Base-by-base conservation (phyloP, 1,284 basidiomycete species). In the Takashimella tepidaria region DNA sequence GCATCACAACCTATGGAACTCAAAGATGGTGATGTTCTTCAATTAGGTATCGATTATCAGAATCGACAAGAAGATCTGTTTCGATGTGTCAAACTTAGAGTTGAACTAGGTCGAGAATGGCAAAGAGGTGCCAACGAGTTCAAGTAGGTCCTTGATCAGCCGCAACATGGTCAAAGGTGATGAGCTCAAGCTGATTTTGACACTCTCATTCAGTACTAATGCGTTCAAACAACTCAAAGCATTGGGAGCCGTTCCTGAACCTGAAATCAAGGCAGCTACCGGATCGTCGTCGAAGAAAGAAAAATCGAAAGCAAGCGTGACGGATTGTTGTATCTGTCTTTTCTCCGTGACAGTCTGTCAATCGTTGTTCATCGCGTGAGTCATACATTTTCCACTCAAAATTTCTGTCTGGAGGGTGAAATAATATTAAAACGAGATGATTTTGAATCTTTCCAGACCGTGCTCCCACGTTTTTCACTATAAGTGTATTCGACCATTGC, bases 391-490 rank as follows among this genome's bases (percentile, higher is more conserved):
- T 11, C 3, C 25, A 41, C 22, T 6, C 10, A 22, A 20, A 26
- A 11, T n/a, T n/a, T n/a, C n/a, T n/a, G n/a, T n/a, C n/a, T n/a
- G n/a, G n/a, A n/a, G n/a, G n/a, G n/a, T n/a, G n/a, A n/a, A n/a
- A n/a, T 19, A 41, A 20, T 3, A 11, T 11, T 40, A 12, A 13
- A 37, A 37, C n/a, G n/a, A 16, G 12, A 25, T 45, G 24, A 45
- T 54, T 55, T 60, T 51, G 23, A 41, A 16, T 8, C 70, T 70
- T 0, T 74, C 67, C 66, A 76, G 75, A n/a, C 91, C 91, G 0
- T 93, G 91, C 74, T 95, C 91, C 5, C 95, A 98, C 76, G 87
- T 93, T 49, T 97, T 96, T 79, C 95, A 97, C 77, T 98, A 89
- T 83, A 98, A 98, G 76, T 98, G 96, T 75, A 95, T 98, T 61